Percentiles rank a stretch among this genome's conserved stretches.
These are phyloP conservation scores for Entelexis paramagnoliae DNA, from an alignment of 1,139 yeast genomes.

Conservation along the genomic window DNA sequence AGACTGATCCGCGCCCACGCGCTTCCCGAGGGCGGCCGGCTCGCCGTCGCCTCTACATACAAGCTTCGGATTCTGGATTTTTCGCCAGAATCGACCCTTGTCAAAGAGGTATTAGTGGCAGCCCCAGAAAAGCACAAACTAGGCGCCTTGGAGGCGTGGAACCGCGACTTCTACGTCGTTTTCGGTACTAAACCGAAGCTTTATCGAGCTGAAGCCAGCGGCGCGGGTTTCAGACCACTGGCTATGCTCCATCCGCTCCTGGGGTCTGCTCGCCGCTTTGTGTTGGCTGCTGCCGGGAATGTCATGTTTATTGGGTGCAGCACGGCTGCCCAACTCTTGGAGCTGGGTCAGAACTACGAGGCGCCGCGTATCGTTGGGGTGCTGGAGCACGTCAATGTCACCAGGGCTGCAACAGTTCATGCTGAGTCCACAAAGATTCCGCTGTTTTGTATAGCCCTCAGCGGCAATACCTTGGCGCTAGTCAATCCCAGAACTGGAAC, in stretches of 20 bases:
- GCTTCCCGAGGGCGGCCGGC: not conserved
- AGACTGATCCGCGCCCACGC: not conserved
- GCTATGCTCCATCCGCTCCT: conserved; percentile 7
- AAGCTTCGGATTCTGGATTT: conserved; percentile 14
- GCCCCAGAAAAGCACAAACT: conserved; percentile 12
- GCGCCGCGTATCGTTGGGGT: not conserved
- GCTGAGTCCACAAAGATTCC: conserved; percentile 7
- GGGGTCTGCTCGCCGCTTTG: conserved; percentile 7
- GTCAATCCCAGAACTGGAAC: conserved; percentile 30
- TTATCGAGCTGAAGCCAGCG: conserved; percentile 5
- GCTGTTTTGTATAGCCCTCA: conserved; percentile 17
- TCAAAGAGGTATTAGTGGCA: conserved; percentile 1
- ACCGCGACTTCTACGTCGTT: conserved; percentile 3
- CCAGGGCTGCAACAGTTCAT: not conserved
- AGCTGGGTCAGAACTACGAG: not conserved
- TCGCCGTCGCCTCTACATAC: conserved; percentile 19
- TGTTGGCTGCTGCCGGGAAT: conserved; percentile 2
- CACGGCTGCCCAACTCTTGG: conserved; percentile 3
- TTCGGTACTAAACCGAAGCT: conserved; percentile 11
- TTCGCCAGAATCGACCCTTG: not conserved
- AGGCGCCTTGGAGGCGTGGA: conserved; percentile 9
- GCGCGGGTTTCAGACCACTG: conserved; percentile 5
- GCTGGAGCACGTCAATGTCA: not conserved
- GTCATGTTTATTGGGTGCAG: conserved; percentile 8
- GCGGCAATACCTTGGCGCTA: conserved; percentile 25